Evolutionary conservation across 495 filamentous ascomycete species (phyloP).

Genomic region (Podospora pseudopauciseta): DNA sequence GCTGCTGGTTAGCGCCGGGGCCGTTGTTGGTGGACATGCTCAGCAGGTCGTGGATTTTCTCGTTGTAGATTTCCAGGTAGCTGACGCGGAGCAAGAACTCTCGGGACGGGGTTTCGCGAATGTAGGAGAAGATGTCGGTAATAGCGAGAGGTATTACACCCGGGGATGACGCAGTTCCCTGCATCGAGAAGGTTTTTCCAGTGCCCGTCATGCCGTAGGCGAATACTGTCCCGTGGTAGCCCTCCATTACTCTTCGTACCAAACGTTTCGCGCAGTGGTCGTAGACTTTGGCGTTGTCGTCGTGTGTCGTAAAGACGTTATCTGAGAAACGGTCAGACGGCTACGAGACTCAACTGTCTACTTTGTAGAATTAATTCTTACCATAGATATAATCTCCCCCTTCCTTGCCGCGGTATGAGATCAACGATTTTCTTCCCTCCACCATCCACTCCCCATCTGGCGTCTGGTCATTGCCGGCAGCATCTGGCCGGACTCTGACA

Average conservation of each 20-base stretch:
- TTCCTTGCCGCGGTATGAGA: slow-evolving; percentile 82
- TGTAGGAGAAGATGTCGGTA: slow-evolving; percentile 98
- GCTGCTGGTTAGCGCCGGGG: slow-evolving; percentile 44
- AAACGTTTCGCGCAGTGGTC: slow-evolving; percentile 90
- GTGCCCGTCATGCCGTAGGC: slow-evolving; percentile 99
- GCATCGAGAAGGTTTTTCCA: slow-evolving; percentile 98
- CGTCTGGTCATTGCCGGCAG: slow-evolving; percentile 54
- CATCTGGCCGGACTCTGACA: slow-evolving; percentile 86
- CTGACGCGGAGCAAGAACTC: slow-evolving; percentile 96
- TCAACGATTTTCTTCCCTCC: slow-evolving; percentile 75
- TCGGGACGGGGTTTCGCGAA: slow-evolving; percentile 89
- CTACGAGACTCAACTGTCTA: background rate
- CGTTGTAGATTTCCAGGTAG: slow-evolving; percentile 98
- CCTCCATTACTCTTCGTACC: slow-evolving; percentile 96
- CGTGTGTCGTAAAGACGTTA: slow-evolving; percentile 89
- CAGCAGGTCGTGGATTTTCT: slow-evolving; percentile 91
- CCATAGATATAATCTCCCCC: slow-evolving; percentile 92
- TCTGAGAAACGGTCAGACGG: slow-evolving; percentile 50
- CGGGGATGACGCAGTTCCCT: slow-evolving; percentile 93
- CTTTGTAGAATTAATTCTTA: slow-evolving; percentile 38
- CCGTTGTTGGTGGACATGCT: slow-evolving; percentile 59
- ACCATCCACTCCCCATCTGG: slow-evolving; percentile 87
- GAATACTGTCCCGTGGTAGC: slow-evolving; percentile 97
- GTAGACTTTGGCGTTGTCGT: slow-evolving; percentile 92
- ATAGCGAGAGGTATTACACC: slow-evolving; percentile 97